phyloP scores from a whole-genome alignment of 495 filamentous ascomycete species.

The Jackrogersella multiformis region DNA sequence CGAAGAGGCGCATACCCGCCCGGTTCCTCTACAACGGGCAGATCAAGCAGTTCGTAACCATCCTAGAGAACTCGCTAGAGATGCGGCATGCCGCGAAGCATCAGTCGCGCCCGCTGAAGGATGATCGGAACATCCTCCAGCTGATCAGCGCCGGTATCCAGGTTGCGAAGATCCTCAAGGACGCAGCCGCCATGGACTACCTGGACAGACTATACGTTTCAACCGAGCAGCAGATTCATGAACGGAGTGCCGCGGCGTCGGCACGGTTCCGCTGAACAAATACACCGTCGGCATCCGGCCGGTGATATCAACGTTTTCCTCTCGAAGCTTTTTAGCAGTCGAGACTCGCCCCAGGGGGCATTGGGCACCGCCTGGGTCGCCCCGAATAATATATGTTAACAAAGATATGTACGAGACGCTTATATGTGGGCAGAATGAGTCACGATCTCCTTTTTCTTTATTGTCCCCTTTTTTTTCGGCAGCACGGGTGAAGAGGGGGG shows the following conservation, averaged over 20 bases:
- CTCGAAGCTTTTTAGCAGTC: conserved; percentile 30
- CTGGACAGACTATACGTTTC: conserved; percentile 73
- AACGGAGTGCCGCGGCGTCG: conserved; percentile 61
- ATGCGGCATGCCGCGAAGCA: conserved; percentile 87
- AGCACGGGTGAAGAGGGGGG: conserved; percentile 13
- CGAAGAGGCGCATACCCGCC: conserved; percentile 83
- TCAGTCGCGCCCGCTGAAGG: conserved; percentile 83
- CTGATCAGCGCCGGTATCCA: conserved; percentile 86
- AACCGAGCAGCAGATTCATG: conserved; percentile 79
- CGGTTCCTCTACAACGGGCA: conserved; percentile 86
- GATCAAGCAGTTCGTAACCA: conserved; percentile 86
- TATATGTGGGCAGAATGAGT: conserved; percentile 39
- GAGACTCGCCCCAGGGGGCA: conserved; percentile 24
- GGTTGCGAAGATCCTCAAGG: conserved; percentile 85
- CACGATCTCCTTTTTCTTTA: conserved; percentile 35
- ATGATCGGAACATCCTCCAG: conserved; percentile 89
- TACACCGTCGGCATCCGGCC: conserved; percentile 26
- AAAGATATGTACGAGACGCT: conserved; percentile 34
- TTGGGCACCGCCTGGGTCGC: conserved; percentile 23
- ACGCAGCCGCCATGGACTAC: conserved; percentile 81
- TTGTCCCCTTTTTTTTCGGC: conserved; percentile 23
- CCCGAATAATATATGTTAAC: conserved; percentile 40
- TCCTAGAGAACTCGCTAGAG: conserved; percentile 84
- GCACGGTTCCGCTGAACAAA: conserved; percentile 55
- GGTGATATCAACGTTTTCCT: conserved; percentile 37